Evolutionary conservation across 495 filamentous ascomycete genomes (phyloP).

Genomic region (Xylaria castorea): DNA sequence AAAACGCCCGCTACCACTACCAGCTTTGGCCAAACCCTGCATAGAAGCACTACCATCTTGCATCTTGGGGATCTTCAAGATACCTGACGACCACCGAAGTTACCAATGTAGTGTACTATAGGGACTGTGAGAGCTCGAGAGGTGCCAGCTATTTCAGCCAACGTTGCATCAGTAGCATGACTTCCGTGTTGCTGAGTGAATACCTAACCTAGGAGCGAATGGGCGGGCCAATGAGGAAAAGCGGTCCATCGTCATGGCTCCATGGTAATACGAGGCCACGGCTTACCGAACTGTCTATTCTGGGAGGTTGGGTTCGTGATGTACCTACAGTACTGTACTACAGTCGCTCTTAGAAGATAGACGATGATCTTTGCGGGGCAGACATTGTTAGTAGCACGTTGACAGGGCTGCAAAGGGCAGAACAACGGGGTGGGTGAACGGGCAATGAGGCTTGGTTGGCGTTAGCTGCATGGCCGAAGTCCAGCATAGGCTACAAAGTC

Average conservation of each 20-base stretch:
- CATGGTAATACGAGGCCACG: slow-evolving; percentile 27
- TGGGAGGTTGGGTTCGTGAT: slow-evolving; percentile 20
- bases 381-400: too few relatives aligned
- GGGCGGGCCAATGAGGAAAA: slow-evolving; percentile 3
- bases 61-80: neutral
- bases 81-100: neutral
- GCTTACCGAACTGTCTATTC: neutral
- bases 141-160: slow-evolving; percentile 7
- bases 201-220: neutral
- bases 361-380: slow-evolving; percentile 19
- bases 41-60: neutral
- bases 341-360: neutral
- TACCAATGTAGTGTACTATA: neutral
- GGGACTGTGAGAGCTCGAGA: neutral
- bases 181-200: neutral
- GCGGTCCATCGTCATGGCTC: slow-evolving; percentile 6
- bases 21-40: slow-evolving; percentile 6
- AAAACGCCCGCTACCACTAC: neutral
- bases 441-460: slow-evolving; percentile 3
- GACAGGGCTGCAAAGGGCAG: slow-evolving; percentile 2
- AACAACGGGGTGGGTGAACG: neutral
- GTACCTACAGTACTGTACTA: too few relatives aligned
- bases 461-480: slow-evolving; percentile 15
- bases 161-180: slow-evolving; percentile 18
- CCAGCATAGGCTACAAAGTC: slow-evolving; percentile 27